Evolutionary conservation across 495 filamentous ascomycete species (phyloP), one percentile per base, ranked within the genome.

Genomic region (Hypoxylon trugodes): DNA sequence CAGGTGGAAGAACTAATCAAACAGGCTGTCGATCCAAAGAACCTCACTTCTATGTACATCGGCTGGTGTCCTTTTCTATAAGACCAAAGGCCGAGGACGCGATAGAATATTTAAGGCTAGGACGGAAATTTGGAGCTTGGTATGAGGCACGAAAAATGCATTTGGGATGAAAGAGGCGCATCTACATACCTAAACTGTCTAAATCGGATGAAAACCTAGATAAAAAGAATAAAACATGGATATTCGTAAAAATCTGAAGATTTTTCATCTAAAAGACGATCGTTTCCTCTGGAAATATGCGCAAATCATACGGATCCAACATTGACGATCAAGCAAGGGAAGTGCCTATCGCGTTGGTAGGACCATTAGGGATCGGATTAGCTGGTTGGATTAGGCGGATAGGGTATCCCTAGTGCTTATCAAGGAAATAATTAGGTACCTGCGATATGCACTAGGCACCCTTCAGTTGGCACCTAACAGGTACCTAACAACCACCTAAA

Each of bases 21-120:
- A 74, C 87, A 92, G 76, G 94, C 95, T 60, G 89, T 88, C 16
- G 83, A 90, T 73, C 86, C 87, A 40, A 83, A 70, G 66, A 93
- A 90, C 67, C 76, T 99, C 73, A 84, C 89, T 12, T 82, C 82
- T 4, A 98, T 98, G 95, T 98, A 98, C 76, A 95, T 98, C 76
- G 95, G 95, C 19, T 98, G 95, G 95, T 96, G 92, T 81, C 84
- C 94, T 16, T 98, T 97, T 70, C 87, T 96, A 63, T 97, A 71
- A 61, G 42, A n/a, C 10, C 8, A 35, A 10, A 2, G 4, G n/a
- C n/a, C n/a, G n/a, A n/a, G n/a, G n/a, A n/a, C n/a, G n/a, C n/a
- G n/a, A n/a, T n/a, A n/a, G n/a, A n/a, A n/a, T n/a, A n/a, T n/a
- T n/a, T n/a, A n/a, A n/a, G n/a, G n/a, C n/a, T n/a, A n/a, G n/a